Conservation (phyloP, 129 eudicot genomes). For the Oenanthe sinensis region DNA sequence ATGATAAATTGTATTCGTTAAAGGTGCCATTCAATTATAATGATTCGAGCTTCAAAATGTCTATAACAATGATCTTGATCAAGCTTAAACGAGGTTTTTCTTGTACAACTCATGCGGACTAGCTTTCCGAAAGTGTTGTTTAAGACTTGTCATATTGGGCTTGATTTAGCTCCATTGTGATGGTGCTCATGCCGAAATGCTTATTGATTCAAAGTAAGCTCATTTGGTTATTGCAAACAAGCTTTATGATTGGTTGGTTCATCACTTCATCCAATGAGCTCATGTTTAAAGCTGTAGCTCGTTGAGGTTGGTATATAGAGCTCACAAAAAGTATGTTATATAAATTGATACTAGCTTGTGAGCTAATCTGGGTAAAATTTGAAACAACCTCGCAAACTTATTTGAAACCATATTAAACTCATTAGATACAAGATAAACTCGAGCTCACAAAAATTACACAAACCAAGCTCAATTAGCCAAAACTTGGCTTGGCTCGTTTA, state of each 20-base stretch:
- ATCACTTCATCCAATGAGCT: background rate
- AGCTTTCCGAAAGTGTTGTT: background rate
- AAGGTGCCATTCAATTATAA: no score
- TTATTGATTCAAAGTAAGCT: background rate
- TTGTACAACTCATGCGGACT: background rate
- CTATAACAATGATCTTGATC: background rate
- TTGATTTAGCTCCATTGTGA: background rate
- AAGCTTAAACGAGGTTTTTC: background rate
- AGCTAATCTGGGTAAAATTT: background rate
- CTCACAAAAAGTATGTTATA: background rate
- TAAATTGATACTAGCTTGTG: background rate
- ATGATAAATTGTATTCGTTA: no score
- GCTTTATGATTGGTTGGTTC: background rate
- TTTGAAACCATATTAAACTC: no score
- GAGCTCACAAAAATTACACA: background rate
- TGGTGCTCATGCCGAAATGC: background rate
- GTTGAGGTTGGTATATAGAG: background rate
- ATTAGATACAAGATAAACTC: background rate
- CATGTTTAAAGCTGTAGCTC: background rate
- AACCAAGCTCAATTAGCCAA: background rate
- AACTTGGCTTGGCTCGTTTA: background rate
- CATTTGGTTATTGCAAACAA: background rate
- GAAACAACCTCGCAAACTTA: background rate
- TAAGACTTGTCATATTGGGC: background rate
- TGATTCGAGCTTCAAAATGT: no score